Evolutionary conservation across 2,329 filamentous ascomycete species (phyloP), one percentile per base, ranked within the genome.

Genomic region (Geosmithia flava): DNA sequence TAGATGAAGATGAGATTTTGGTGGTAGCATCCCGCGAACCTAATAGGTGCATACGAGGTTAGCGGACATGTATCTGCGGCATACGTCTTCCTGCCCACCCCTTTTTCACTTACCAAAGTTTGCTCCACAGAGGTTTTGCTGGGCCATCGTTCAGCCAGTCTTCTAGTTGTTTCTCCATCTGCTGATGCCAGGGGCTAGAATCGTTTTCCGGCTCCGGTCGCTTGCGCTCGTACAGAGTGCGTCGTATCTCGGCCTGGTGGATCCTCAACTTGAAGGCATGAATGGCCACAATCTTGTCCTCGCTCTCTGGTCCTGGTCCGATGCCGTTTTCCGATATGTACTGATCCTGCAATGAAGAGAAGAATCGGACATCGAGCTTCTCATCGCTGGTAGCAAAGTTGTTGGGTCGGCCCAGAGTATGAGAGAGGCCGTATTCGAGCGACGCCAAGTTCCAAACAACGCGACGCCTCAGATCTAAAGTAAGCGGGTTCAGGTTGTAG

Each of bases 251-350:
- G 15, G 90, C 80, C 61, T 96, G 90, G 13, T 90, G 70, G 50
- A 94, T 66, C 48, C 88, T 77, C 87, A 96, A 94, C 60, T 87
- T 91, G 69, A 89, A 89, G 57, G 95, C 93, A 62, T 98, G 91
- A 52, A 96, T 89, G 2, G 88, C 83, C 23, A 95, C 82, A 56
- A 87, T 79, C 63, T 98, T 98, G 59, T 86, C 87, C 54, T 90
- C 75, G 39, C 86, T 87, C 2, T 78, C 74, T 5, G 83, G 83
- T 1, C 83, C 85, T 0, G 81, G 75, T 20, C 80, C 68, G 49
- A 96, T 84, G 2, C 88, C 90, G 33, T 83, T 72, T 2, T 78
- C 71, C 1, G 83, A 90, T 55, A 98, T 96, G 62, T 84, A 83
- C 46, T 81, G 75, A 64, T 98, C 93, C 56, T 88, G 83, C 39